Conservation (phyloP, 441 rosid species). For the Pelargonium myrrhifolium region DNA sequence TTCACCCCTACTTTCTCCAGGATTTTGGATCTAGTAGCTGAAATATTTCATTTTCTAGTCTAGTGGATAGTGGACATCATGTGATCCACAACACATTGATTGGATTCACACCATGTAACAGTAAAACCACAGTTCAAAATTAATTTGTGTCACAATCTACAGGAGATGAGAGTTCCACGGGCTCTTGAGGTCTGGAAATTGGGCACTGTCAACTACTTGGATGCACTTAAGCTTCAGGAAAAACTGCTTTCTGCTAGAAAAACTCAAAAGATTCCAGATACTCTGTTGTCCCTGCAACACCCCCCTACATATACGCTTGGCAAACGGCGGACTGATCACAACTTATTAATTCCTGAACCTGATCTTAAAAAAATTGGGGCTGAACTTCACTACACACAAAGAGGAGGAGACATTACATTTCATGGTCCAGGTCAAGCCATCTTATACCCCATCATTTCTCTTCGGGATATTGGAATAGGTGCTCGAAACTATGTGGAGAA, state of each 20-base stretch:
- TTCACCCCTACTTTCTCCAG: too few species aligned
- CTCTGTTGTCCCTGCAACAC: slow-evolving; percentile 68
- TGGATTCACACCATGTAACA: too few species aligned
- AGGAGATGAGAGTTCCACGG: slow-evolving; percentile 56
- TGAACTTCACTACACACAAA: slow-evolving; percentile 73
- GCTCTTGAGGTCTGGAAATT: slow-evolving; percentile 66
- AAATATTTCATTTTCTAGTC: too few species aligned
- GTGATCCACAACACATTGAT: too few species aligned
- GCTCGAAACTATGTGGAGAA: slow-evolving; percentile 78
- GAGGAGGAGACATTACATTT: slow-evolving; percentile 93
- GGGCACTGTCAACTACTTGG: slow-evolving; percentile 64
- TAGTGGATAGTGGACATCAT: too few species aligned
- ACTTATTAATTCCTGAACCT: slow-evolving; percentile 49
- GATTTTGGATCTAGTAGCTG: too few species aligned
- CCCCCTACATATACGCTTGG: slow-evolving; percentile 88
- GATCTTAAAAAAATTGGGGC: slow-evolving; percentile 67
- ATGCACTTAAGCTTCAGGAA: slow-evolving; percentile 77
- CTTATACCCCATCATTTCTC: slow-evolving; percentile 70
- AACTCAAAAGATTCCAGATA: slow-evolving; percentile 48
- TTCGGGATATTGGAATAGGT: slow-evolving; percentile 63
- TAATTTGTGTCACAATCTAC: slow-evolving; percentile 9
- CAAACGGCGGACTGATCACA: slow-evolving; percentile 69
- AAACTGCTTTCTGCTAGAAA: slow-evolving; percentile 53
- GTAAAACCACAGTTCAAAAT: too few species aligned
- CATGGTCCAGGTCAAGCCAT: slow-evolving; percentile 87